These are phyloP conservation scores for Leccinum olivaceopallidum DNA, from an alignment of 768 basidiomycete genomes.

Conservation along the genomic window DNA sequence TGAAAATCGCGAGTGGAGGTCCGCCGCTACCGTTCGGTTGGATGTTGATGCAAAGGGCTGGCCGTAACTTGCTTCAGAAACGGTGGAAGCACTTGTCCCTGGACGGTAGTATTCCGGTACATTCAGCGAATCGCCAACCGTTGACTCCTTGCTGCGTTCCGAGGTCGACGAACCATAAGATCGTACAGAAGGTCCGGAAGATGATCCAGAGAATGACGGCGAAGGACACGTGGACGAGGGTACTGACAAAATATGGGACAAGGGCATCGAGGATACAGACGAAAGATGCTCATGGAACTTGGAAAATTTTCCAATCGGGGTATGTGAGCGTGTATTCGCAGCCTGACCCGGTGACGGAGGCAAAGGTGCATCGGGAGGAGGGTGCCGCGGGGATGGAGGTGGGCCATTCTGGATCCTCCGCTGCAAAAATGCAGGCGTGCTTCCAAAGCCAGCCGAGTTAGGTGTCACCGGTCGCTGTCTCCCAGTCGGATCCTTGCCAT, in stretches of 20 bases:
- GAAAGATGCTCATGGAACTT: slow-evolving; percentile 37
- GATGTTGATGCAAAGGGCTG: slow-evolving; percentile 13
- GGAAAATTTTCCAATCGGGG: slow-evolving; percentile 18
- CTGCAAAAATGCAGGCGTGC: slow-evolving; percentile 30
- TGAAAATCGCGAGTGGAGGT: slow-evolving; percentile 21
- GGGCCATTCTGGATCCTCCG: slow-evolving; percentile 28
- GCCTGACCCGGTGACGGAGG: slow-evolving; percentile 25
- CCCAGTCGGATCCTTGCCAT: slow-evolving; percentile 5
- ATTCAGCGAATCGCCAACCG: slow-evolving; percentile 11
- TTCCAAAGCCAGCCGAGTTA: slow-evolving; percentile 8
- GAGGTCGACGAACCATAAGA: slow-evolving; percentile 25
- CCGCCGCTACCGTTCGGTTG: not conserved
- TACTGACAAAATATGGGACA: slow-evolving; percentile 14
- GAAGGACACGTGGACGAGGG: slow-evolving; percentile 17
- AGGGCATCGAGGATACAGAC: slow-evolving; percentile 27
- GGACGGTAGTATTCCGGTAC: slow-evolving; percentile 17
- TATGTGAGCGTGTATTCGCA: slow-evolving; percentile 7
- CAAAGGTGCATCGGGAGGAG: slow-evolving; percentile 32
- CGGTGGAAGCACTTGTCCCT: slow-evolving; percentile 20
- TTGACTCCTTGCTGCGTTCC: slow-evolving; percentile 16
- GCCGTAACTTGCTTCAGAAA: slow-evolving; percentile 24
- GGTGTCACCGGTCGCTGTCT: slow-evolving; percentile 20
- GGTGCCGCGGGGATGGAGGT: slow-evolving; percentile 28
- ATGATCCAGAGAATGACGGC: slow-evolving; percentile 29
- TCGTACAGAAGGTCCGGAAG: slow-evolving; percentile 30